Conservation (phyloP, 352 stramenopile genomes). For the Globisporangium iwayamae region DNA sequence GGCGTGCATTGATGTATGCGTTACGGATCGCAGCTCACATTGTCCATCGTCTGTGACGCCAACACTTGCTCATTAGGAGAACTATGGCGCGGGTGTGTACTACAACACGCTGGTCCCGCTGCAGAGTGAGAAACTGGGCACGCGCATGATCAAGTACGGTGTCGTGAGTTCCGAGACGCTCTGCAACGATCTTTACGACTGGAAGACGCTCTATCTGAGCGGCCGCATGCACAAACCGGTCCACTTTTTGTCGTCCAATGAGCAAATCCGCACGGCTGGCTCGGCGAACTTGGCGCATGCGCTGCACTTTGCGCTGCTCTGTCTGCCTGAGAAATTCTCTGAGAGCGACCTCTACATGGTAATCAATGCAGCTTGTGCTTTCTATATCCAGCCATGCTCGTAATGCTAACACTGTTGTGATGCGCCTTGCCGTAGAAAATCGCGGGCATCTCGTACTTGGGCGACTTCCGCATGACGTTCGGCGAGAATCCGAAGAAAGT, state of each 20-base stretch:
- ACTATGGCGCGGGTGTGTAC: conserved; percentile 77
- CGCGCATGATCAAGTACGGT: conserved; percentile 86
- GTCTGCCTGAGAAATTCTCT: conserved; percentile 76
- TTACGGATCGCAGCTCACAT: not conserved
- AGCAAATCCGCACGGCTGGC: conserved; percentile 43
- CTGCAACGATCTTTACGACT: conserved; percentile 69
- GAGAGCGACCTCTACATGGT: conserved; percentile 85
- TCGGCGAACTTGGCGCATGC: conserved; percentile 70
- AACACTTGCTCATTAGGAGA: conserved; percentile 30
- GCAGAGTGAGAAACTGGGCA: conserved; percentile 46
- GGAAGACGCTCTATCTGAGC: conserved; percentile 86
- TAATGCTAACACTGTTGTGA: not conserved
- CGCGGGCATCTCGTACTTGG: conserved; percentile 86
- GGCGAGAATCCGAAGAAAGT: conserved; percentile 90
- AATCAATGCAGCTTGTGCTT: not conserved
- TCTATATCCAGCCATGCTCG: not conserved
- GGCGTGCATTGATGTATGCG: not conserved
- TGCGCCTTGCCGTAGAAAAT: conserved; percentile 52
- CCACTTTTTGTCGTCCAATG: conserved; percentile 46
- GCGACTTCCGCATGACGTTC: conserved; percentile 90
- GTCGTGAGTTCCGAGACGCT: conserved; percentile 81
- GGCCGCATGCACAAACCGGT: conserved; percentile 87
- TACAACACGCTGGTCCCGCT: conserved; percentile 85
- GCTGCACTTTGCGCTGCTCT: conserved; percentile 70
- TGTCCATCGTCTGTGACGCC: not conserved